Evolutionary conservation across 2,329 filamentous ascomycete species (phyloP).

Genomic region (Ophiocordyceps camponoti-floridani): DNA sequence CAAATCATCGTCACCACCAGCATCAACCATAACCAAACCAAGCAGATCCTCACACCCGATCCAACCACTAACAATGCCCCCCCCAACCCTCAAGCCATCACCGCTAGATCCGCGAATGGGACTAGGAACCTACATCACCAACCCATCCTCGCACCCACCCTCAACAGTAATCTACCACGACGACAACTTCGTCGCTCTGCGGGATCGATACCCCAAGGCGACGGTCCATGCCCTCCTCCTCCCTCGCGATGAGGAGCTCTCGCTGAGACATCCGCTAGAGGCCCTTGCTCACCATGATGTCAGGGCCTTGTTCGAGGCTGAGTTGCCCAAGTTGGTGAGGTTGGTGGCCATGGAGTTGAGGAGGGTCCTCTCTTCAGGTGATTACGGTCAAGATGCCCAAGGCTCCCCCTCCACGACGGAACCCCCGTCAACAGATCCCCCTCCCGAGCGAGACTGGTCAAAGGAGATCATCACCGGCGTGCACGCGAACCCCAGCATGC

Average conservation of each 20-base stretch:
- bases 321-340: neutral
- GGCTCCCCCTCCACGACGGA: neutral
- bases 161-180: constrained; percentile 48
- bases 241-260: constrained; percentile 46
- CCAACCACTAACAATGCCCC: too few species aligned
- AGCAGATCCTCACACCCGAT: too few species aligned
- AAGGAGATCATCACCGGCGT: constrained; percentile 60
- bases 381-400: too few species aligned
- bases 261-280: constrained; percentile 54
- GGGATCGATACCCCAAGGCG: constrained; percentile 75
- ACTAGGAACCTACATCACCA: constrained; percentile 46
- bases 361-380: neutral
- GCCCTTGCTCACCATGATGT: constrained; percentile 46
- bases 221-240: constrained; percentile 77
- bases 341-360: neutral
- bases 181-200: constrained; percentile 54
- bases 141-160: constrained; percentile 42
- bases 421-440: neutral
- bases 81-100: constrained; percentile 10
- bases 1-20: too few species aligned
- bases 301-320: neutral
- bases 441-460: constrained; percentile 56
- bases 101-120: constrained; percentile 28
- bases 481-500: constrained; percentile 83
- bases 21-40: too few species aligned